phyloP scores from a whole-genome alignment of 2,329 filamentous ascomycete species.

The Elsinoe necatrix region DNA sequence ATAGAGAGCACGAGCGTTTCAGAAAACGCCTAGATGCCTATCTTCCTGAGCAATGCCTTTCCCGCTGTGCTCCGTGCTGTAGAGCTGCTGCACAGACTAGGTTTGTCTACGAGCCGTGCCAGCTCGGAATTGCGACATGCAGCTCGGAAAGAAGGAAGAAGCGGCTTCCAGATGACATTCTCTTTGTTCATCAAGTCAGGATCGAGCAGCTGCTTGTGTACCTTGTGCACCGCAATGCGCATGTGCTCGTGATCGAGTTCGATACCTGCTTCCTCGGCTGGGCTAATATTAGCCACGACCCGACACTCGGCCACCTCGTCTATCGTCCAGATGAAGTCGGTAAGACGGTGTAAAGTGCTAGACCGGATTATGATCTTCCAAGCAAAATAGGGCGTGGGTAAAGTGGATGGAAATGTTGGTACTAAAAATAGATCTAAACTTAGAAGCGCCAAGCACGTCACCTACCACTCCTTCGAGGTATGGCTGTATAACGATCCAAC shows the following conservation, averaged over 20 bases:
- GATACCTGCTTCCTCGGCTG: background rate
- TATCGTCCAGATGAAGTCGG: background rate
- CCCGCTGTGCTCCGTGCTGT: slow-evolving; percentile 6
- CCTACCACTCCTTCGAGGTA: slow-evolving; percentile 1
- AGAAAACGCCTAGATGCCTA: background rate
- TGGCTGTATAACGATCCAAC: background rate
- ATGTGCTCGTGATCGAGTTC: background rate
- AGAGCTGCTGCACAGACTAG: slow-evolving; percentile 6
- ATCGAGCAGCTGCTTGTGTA: background rate
- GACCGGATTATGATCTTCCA: background rate
- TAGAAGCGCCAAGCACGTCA: slow-evolving; percentile 5
- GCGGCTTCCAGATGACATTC: background rate
- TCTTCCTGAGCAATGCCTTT: background rate
- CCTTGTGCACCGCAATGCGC: background rate
- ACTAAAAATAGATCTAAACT: slow-evolving; percentile 10
- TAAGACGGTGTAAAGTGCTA: background rate
- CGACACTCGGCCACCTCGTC: background rate
- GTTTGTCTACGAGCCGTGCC: slow-evolving; percentile 1
- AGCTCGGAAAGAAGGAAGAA: background rate
- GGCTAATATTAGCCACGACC: slow-evolving; percentile 4
- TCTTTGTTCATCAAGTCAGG: background rate
- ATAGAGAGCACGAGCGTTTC: background rate
- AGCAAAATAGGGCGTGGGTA: slow-evolving; percentile 1
- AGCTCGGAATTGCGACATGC: slow-evolving; percentile 1
- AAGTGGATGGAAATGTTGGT: slow-evolving; percentile 4